Percentiles rank a stretch among this genome's conserved stretches.
phyloP scores from a whole-genome alignment of 495 filamentous ascomycete species.

The Tetracladium marchalianum region DNA sequence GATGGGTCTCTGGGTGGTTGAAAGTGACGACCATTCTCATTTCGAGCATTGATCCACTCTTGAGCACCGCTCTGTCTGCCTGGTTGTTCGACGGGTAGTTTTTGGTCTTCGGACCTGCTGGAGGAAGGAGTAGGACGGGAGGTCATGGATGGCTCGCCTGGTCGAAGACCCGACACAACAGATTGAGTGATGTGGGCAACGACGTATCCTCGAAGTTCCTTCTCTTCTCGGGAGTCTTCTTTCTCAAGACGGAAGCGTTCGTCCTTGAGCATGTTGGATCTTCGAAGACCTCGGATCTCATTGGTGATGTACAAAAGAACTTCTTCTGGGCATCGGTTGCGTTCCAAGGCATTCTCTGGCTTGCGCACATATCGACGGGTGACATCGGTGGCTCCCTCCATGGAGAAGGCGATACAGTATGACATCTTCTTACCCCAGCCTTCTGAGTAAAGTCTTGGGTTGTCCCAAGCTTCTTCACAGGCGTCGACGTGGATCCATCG shows the following conservation, averaged over 20 bases:
- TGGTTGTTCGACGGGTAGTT: conserved; percentile 40
- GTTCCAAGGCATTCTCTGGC: conserved; percentile 57
- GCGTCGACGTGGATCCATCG: conserved; percentile 96
- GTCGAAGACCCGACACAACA: conserved; percentile 24
- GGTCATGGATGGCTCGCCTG: conserved; percentile 5
- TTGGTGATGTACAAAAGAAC: conserved; percentile 80
- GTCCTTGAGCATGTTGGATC: conserved; percentile 68
- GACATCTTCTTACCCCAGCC: conserved; percentile 93
- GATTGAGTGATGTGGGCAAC: conserved; percentile 58
- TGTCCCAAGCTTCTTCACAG: conserved; percentile 94
- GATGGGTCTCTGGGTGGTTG: conserved; percentile 14
- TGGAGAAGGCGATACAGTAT: conserved; percentile 95
- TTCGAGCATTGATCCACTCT: conserved; percentile 54
- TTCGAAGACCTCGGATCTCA: conserved; percentile 76
- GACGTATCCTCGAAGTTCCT: conserved; percentile 69
- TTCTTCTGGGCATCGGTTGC: conserved; percentile 72
- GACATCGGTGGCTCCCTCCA: conserved; percentile 90
- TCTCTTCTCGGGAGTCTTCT: conserved; percentile 81
- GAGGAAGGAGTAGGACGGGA: background rate
- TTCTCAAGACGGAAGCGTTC: conserved; percentile 73
- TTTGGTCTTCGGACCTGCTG: conserved; percentile 18
- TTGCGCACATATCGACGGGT: conserved; percentile 92
- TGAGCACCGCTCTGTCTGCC: conserved; percentile 50
- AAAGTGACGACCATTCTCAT: conserved; percentile 34
- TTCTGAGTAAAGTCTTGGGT: conserved; percentile 84